Conservation (phyloP, 805 yeast species). For the Myxozyma vanderwaltii region DNA sequence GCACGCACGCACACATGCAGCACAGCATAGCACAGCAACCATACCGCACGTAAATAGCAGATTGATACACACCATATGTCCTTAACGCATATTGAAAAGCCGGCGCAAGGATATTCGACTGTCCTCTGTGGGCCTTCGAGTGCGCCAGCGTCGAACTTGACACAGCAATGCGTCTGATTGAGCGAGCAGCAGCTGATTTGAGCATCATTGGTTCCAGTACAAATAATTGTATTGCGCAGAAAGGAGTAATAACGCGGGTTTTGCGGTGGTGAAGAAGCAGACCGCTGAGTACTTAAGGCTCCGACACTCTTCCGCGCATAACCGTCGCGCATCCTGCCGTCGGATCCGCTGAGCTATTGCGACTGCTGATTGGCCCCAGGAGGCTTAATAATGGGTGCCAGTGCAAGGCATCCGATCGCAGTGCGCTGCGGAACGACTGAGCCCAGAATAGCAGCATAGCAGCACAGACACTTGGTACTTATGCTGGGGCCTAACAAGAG, state of each 20-base stretch:
- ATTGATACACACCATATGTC: constrained; percentile 23
- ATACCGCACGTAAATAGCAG: too few relatives aligned
- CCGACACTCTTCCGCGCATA: constrained; percentile 8
- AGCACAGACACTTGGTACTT: too few relatives aligned
- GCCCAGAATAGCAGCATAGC: constrained; percentile 8
- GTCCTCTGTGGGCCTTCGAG: neutral
- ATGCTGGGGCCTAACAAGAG: too few relatives aligned
- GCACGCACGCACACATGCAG: too few relatives aligned
- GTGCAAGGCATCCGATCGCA: neutral
- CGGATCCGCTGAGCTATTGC: constrained; percentile 1
- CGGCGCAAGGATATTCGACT: neutral
- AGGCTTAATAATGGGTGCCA: neutral
- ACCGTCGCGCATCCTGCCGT: constrained; percentile 1
- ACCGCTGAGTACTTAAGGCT: constrained; percentile 5
- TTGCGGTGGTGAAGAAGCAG: neutral
- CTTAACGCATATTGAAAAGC: constrained; percentile 19
- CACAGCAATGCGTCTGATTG: constrained; percentile 6
- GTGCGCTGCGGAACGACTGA: neutral
- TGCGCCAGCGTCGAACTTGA: too few relatives aligned
- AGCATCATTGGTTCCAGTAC: constrained; percentile 21
- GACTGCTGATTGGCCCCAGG: neutral
- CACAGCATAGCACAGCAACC: too few relatives aligned
- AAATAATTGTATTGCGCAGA: too few relatives aligned
- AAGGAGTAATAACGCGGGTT: neutral
- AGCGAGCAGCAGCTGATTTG: constrained; percentile 8